Evolutionary conservation across 1,284 basidiomycete genomes (phyloP).

Genomic region (Lentinus polychrous): DNA sequence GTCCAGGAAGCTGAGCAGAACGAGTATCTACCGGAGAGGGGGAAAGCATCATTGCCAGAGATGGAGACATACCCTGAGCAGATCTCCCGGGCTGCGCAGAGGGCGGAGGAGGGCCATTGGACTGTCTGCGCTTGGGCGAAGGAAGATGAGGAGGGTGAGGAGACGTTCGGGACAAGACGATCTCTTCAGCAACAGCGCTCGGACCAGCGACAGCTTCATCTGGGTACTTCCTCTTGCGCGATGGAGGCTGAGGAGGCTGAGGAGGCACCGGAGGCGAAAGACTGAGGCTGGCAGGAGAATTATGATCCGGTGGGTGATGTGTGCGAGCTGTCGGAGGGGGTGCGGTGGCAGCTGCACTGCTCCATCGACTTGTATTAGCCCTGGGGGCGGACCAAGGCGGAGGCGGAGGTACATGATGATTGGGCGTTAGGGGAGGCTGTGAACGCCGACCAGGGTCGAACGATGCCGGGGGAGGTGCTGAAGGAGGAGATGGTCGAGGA

Average conservation of each 20-base stretch:
- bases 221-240: conserved; percentile 37
- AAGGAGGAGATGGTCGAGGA: conserved; percentile 19
- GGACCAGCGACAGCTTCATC: conserved; percentile 24
- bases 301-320: conserved; percentile 11
- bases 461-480: conserved; percentile 10
- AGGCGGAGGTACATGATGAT: conserved; percentile 44
- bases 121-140: conserved; percentile 6
- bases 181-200: conserved; percentile 12
- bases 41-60: conserved; percentile 28
- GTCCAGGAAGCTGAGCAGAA: not conserved
- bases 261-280: not conserved
- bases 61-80: conserved; percentile 23
- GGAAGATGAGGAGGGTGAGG: conserved; percentile 4
- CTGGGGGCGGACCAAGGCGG: conserved; percentile 52
- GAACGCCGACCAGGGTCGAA: not conserved
- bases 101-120: conserved; percentile 13
- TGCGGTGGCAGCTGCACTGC: conserved; percentile 24
- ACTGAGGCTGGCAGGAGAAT: not conserved
- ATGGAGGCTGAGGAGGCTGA: conserved; percentile 11
- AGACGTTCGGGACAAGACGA: not conserved
- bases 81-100: conserved; percentile 14
- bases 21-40: conserved; percentile 11
- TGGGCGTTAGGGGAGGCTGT: conserved; percentile 17
- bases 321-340: conserved; percentile 21
- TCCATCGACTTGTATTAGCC: conserved; percentile 37